Conservation (phyloP, 305 asterid species). For the Rubia peregrina region DNA sequence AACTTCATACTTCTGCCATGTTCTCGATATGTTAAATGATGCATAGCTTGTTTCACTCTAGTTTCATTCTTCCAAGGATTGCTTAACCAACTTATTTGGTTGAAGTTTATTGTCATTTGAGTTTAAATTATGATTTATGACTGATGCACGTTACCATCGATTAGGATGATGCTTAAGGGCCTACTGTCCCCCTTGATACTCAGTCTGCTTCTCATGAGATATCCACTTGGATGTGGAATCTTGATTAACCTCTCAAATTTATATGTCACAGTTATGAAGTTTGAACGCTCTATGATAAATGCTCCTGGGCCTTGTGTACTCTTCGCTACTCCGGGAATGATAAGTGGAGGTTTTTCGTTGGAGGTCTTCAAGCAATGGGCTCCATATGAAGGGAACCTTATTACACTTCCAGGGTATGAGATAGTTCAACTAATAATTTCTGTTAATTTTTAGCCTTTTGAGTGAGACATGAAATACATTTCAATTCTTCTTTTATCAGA, state of each 20-base stretch:
- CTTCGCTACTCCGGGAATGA: slow-evolving; percentile 93
- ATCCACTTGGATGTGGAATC: slow-evolving; percentile 3
- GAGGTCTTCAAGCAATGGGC: slow-evolving; percentile 96
- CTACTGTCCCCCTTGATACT: background rate
- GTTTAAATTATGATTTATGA: background rate
- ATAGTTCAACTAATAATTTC: background rate
- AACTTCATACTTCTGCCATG: background rate
- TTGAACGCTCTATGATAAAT: slow-evolving; percentile 72
- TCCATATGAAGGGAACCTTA: slow-evolving; percentile 69
- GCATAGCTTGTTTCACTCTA: background rate
- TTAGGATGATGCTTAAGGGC: background rate
- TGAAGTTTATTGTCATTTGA: background rate
- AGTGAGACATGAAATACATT: background rate
- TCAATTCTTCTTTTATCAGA: background rate
- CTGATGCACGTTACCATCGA: background rate
- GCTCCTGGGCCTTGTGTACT: slow-evolving; percentile 94
- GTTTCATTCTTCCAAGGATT: background rate
- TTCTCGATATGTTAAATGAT: background rate
- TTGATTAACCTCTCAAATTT: slow-evolving; percentile 11
- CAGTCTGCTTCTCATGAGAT: slow-evolving; percentile 1
- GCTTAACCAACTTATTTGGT: background rate
- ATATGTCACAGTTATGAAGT: slow-evolving; percentile 53
- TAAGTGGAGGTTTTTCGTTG: slow-evolving; percentile 88
- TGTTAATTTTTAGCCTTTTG: background rate
- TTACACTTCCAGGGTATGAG: slow-evolving; percentile 78